phyloP scores from a whole-genome alignment of 2,329 filamentous ascomycete genomes.

The Simplicillium aogashimaense region DNA sequence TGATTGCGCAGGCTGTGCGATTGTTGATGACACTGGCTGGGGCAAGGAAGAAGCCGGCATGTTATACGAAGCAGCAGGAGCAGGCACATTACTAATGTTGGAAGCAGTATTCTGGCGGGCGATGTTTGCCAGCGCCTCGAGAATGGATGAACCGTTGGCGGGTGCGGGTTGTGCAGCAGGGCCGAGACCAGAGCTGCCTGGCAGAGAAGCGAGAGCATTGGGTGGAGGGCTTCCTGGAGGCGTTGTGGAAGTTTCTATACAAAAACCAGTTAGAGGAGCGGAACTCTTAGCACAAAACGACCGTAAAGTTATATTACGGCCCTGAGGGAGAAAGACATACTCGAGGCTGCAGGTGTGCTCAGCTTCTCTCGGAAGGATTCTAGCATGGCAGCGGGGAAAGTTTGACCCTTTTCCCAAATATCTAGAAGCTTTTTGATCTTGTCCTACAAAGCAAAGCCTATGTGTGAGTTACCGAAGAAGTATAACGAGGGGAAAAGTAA shows the following conservation, averaged over 20 bases:
- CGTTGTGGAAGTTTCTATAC: slow-evolving; percentile 59
- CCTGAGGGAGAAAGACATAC: slow-evolving; percentile 41
- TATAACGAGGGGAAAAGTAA: not conserved
- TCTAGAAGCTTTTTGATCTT: slow-evolving; percentile 91
- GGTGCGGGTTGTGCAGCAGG: slow-evolving; percentile 24
- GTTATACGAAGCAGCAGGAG: slow-evolving; percentile 34
- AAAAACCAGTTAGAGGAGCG: slow-evolving; percentile 27
- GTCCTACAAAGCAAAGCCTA: slow-evolving; percentile 53
- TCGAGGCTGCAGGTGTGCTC: slow-evolving; percentile 46
- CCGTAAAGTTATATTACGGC: not conserved
- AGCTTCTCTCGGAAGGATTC: slow-evolving; percentile 74
- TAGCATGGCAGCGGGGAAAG: slow-evolving; percentile 75
- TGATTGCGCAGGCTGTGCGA: slow-evolving; percentile 18
- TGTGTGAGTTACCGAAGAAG: slow-evolving; percentile 5
- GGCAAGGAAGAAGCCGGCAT: slow-evolving; percentile 21
- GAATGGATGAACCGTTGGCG: slow-evolving; percentile 49
- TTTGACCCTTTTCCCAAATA: slow-evolving; percentile 95
- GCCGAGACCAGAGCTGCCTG: slow-evolving; percentile 9
- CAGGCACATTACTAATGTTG: slow-evolving; percentile 22
- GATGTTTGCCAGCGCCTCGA: slow-evolving; percentile 73
- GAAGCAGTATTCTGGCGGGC: slow-evolving; percentile 57
- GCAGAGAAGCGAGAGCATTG: slow-evolving; percentile 29
- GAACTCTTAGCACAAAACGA: slow-evolving; percentile 7
- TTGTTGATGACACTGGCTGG: slow-evolving; percentile 19
- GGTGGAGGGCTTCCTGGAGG: slow-evolving; percentile 53